These are phyloP conservation scores for Yarrowia galli DNA, from an alignment of 1,139 yeast genomes.

Conservation along the genomic window DNA sequence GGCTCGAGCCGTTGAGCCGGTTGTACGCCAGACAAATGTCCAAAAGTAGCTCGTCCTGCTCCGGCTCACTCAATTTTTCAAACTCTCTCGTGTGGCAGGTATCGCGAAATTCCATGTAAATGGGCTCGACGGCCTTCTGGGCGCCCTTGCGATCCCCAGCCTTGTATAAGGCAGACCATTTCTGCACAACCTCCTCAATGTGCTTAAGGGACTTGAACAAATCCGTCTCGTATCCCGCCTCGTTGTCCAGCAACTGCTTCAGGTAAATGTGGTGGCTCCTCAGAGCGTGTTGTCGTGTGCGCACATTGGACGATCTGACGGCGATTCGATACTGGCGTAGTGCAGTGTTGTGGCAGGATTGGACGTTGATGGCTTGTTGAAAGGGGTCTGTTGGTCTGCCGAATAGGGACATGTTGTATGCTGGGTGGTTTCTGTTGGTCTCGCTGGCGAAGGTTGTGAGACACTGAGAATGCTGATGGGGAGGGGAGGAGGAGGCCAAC, in stretches of 20 bases:
- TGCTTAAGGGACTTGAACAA: slow-evolving; percentile 20
- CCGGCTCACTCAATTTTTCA: slow-evolving; percentile 16
- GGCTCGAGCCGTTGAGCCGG: slow-evolving; percentile 14
- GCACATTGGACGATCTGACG: slow-evolving; percentile 19
- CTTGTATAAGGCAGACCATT: slow-evolving; percentile 5
- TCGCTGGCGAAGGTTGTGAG: neutral
- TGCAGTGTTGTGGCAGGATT: slow-evolving; percentile 28
- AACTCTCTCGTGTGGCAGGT: slow-evolving; percentile 34
- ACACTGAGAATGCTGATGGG: neutral
- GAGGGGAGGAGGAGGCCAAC: slow-evolving; percentile 12
- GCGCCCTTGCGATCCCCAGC: slow-evolving; percentile 28
- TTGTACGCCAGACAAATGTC: slow-evolving; percentile 30
- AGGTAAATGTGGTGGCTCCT: slow-evolving; percentile 30
- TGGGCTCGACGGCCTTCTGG: slow-evolving; percentile 18
- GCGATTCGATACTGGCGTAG: slow-evolving; percentile 18
- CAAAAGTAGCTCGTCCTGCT: slow-evolving; percentile 22
- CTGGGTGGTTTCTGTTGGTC: neutral
- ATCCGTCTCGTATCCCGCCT: slow-evolving; percentile 23
- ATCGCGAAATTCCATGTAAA: slow-evolving; percentile 30
- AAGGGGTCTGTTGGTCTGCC: slow-evolving; percentile 34
- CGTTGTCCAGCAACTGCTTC: slow-evolving; percentile 26
- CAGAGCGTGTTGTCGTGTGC: slow-evolving; percentile 30
- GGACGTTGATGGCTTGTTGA: slow-evolving; percentile 25
- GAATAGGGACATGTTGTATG: slow-evolving; percentile 15
- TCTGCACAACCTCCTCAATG: slow-evolving; percentile 17